Conservation (phyloP, 129 eudicot species). For the Smallanthus sonchifolius region DNA sequence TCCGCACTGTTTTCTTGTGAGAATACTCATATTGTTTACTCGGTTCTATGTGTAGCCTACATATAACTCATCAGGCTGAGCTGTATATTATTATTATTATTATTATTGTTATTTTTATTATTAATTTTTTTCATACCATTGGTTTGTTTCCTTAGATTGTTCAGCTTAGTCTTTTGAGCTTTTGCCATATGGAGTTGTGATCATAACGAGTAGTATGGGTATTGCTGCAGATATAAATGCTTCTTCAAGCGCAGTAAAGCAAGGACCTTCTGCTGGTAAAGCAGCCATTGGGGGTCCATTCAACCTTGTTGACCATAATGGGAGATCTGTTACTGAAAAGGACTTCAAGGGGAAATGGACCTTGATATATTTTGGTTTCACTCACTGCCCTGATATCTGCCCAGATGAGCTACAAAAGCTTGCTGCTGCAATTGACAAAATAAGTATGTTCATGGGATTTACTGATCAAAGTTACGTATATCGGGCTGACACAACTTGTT, state of each 20-base stretch:
- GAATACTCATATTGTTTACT: not conserved
- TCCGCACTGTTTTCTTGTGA: no score
- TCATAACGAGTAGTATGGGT: conserved; percentile 5
- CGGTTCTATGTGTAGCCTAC: not conserved
- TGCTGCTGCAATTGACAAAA: conserved; percentile 82
- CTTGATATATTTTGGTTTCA: conserved; percentile 79
- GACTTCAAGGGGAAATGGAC: conserved; percentile 87
- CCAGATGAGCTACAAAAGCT: conserved; percentile 92
- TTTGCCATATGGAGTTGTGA: not conserved
- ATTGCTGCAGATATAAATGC: conserved; percentile 55
- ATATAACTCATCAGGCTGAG: not conserved
- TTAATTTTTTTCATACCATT: not conserved
- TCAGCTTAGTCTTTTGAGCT: not conserved
- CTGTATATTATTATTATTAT: not conserved
- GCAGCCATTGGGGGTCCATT: conserved; percentile 95
- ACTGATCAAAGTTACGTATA: not conserved
- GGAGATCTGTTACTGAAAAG: conserved; percentile 73
- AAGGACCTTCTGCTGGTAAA: conserved; percentile 92
- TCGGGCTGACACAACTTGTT: not conserved
- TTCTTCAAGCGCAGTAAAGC: conserved; percentile 62
- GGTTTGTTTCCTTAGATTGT: not conserved
- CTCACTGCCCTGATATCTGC: conserved; percentile 97
- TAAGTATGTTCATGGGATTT: conserved; percentile 47
- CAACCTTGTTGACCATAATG: conserved; percentile 80
- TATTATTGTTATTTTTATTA: no score